A percentile compares a stretch with the other conserved stretches of the same genome.
Evolutionary conservation across 208 protist genomes (phyloP).

Genomic region (Acanthamoeba culbertsoni): DNA sequence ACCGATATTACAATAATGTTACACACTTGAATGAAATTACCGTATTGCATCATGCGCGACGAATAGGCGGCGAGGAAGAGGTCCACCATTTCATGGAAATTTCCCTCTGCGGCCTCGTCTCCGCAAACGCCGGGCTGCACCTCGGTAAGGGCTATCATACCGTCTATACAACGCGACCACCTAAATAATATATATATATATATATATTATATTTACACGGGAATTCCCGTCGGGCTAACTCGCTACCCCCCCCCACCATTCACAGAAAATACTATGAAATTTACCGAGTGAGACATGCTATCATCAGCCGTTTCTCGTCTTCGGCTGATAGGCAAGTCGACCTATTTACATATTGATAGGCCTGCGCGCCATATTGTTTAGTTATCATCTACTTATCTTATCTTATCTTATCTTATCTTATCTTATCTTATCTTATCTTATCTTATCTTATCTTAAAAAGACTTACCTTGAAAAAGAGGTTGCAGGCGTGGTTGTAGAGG

Average conservation of each 20-base stretch:
- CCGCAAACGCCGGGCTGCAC: neutral
- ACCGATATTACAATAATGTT: neutral
- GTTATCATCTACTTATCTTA: no score
- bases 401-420: no score
- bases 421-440: no score
- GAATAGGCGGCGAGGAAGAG: constrained; percentile 2
- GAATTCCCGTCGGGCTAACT: neutral
- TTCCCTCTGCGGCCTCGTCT: neutral
- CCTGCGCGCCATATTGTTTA: no score
- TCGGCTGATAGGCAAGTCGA: neutral
- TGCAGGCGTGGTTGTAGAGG: neutral
- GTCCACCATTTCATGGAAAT: constrained; percentile 7
- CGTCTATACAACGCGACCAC: neutral
- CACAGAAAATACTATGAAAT: neutral
- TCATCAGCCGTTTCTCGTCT: neutral
- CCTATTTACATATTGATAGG: constrained; percentile 21
- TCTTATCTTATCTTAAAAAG: no score
- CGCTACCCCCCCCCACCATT: neutral
- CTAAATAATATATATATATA: neutral
- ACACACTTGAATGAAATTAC: neutral
- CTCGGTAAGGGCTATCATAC: neutral
- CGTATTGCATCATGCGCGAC: neutral
- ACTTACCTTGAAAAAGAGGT: neutral
- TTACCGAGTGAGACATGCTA: neutral
- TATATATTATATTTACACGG: neutral